Evolutionary conservation across 2,329 filamentous ascomycete genomes (phyloP).

Genomic region (Hymenoscyphus scutula): DNA sequence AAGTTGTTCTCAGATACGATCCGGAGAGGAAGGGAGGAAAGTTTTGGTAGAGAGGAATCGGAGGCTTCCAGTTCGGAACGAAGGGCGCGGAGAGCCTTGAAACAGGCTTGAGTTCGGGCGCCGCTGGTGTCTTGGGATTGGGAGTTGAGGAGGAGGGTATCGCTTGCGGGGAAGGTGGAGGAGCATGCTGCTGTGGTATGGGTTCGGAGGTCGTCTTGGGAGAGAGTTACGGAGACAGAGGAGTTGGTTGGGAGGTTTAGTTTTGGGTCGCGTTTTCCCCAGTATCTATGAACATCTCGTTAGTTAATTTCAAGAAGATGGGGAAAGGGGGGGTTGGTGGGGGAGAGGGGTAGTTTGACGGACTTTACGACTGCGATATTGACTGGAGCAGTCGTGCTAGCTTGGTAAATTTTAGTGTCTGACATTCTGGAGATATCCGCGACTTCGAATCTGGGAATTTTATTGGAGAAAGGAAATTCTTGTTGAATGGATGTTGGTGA

Average conservation of each 20-base stretch:
- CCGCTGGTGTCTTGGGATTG: conserved; percentile 79
- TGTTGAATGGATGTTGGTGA: conserved; percentile 5
- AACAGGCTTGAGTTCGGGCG: conserved; percentile 90
- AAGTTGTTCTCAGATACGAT: conserved; percentile 99
- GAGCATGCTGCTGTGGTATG: conserved; percentile 95
- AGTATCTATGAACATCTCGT: conserved; percentile 57
- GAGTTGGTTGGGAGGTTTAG: conserved; percentile 98
- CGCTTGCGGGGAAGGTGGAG: conserved; percentile 59
- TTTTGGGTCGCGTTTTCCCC: conserved; percentile 93
- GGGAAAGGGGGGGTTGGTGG: conserved; percentile 14
- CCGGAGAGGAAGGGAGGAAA: conserved; percentile 73
- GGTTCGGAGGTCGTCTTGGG: conserved; percentile 88
- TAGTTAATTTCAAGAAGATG: conserved; percentile 14
- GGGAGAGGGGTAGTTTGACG: conserved; percentile 21
- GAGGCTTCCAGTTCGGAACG: conserved; percentile 71
- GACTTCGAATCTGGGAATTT: neutral
- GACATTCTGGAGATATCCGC: conserved; percentile 29
- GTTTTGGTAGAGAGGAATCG: conserved; percentile 74
- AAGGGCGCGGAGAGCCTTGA: conserved; percentile 77
- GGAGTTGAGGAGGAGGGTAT: conserved; percentile 83
- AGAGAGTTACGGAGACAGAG: conserved; percentile 93
- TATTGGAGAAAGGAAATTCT: conserved; percentile 5
- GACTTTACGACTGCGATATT: conserved; percentile 99
- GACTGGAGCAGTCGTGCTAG: conserved; percentile 93
- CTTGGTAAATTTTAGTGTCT: conserved; percentile 66